Evolutionary conservation across 2,329 filamentous ascomycete species (phyloP).

Genomic region (Stromatinia cepivora): DNA sequence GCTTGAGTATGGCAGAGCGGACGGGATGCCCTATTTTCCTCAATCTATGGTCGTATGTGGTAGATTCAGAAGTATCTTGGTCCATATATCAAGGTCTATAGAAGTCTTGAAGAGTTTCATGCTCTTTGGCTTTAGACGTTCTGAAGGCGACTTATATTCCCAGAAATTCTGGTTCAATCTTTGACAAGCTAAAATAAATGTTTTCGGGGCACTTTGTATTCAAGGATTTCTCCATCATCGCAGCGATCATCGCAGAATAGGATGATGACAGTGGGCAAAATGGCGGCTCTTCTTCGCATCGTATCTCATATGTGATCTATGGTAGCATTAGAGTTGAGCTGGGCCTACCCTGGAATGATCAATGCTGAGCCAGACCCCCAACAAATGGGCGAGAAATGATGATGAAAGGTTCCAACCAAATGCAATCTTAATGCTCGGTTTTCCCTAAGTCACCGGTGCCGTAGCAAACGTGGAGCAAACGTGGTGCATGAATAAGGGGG

Average conservation of each 20-base stretch:
- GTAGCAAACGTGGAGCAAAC: neutral
- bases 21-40: constrained; percentile 20
- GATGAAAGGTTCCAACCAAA: neutral
- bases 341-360: neutral
- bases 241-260: neutral
- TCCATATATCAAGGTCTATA: neutral
- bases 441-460: neutral
- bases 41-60: constrained; percentile 17
- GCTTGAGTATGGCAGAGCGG: constrained; percentile 22
- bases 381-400: neutral
- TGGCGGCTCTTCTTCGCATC: neutral
- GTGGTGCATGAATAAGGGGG: neutral
- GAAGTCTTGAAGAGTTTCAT: neutral
- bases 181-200: neutral
- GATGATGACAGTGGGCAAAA: neutral
- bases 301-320: neutral
- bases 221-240: neutral
- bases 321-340: neutral
- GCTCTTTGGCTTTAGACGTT: neutral
- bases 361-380: neutral
- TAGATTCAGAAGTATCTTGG: neutral
- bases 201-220: neutral
- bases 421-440: neutral
- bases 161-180: neutral
- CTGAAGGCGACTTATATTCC: neutral